Conservation (phyloP, 495 filamentous ascomycete species). For the Aspergillus olivimuriae region DNA sequence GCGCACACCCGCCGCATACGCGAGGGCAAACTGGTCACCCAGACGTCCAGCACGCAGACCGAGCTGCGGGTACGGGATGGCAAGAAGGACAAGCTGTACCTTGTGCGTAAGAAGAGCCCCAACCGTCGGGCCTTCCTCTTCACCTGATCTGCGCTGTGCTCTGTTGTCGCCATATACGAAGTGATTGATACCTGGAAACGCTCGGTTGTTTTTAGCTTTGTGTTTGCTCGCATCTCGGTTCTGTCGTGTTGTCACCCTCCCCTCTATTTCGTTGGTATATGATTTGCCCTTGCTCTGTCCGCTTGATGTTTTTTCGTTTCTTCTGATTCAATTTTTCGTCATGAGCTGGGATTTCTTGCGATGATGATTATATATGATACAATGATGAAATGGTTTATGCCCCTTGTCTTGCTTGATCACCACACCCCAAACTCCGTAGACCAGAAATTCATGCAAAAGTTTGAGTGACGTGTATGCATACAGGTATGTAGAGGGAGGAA, state of each 20-base stretch:
- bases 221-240: not conserved
- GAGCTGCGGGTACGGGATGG: constrained; percentile 46
- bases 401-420: not conserved
- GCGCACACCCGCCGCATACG: constrained; percentile 61
- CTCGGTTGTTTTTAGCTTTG: constrained; percentile 6
- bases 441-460: constrained; percentile 1
- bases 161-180: not conserved
- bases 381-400: constrained; percentile 3
- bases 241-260: not conserved
- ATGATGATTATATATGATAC: constrained; percentile 21
- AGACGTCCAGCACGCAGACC: constrained; percentile 40
- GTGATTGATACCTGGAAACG: constrained; percentile 6
- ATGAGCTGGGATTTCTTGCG: constrained; percentile 27
- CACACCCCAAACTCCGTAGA: not conserved
- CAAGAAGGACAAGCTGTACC: constrained; percentile 47
- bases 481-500: not conserved
- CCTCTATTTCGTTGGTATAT: constrained; percentile 6
- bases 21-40: constrained; percentile 40
- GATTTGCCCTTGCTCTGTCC: constrained; percentile 7
- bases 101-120: constrained; percentile 59
- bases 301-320: constrained; percentile 6
- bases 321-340: constrained; percentile 3
- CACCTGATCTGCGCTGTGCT: too few relatives aligned
- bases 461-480: not conserved
- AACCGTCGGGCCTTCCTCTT: constrained; percentile 28